phyloP scores from a whole-genome alignment of 2,329 filamentous ascomycete species.

The Aspergillus tubingensis region DNA sequence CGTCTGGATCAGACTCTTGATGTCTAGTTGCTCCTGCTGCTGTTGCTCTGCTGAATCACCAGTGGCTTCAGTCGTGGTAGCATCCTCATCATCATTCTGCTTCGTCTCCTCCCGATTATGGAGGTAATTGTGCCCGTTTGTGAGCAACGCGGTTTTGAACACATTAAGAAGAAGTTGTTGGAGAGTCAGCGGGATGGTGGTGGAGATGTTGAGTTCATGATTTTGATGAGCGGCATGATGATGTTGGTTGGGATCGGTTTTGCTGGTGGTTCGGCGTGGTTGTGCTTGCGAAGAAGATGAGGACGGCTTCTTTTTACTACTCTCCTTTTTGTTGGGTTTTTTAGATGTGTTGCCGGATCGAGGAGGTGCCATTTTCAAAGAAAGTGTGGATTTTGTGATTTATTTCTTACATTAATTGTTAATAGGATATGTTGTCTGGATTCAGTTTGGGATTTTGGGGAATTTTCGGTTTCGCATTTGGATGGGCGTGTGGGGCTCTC shows the following conservation, averaged over 20 bases:
- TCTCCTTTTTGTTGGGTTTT: too few species aligned
- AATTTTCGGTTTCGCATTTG: slow-evolving; percentile 5
- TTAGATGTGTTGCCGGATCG: too few species aligned
- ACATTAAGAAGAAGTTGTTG: slow-evolving; percentile 74
- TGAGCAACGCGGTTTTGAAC: slow-evolving; percentile 67
- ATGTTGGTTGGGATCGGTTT: background rate
- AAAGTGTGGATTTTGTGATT: too few species aligned
- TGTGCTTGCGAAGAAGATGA: too few species aligned
- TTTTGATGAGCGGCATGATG: background rate
- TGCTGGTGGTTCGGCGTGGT: background rate
- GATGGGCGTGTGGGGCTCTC: background rate
- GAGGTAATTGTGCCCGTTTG: slow-evolving; percentile 37
- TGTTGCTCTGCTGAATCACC: too few species aligned
- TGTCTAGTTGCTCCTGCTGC: slow-evolving; percentile 25
- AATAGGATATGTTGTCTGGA: too few species aligned
- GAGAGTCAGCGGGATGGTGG: slow-evolving; percentile 52
- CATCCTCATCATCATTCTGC: background rate
- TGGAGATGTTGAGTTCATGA: slow-evolving; percentile 24
- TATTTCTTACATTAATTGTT: too few species aligned
- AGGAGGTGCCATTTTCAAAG: too few species aligned
- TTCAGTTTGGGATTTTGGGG: background rate
- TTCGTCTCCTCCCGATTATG: background rate
- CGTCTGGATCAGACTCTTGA: slow-evolving; percentile 66
- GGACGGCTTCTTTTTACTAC: too few species aligned
- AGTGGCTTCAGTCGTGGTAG: too few species aligned